phyloP scores from a whole-genome alignment of 2,329 filamentous ascomycete genomes.

The Penicillium sp. region DNA sequence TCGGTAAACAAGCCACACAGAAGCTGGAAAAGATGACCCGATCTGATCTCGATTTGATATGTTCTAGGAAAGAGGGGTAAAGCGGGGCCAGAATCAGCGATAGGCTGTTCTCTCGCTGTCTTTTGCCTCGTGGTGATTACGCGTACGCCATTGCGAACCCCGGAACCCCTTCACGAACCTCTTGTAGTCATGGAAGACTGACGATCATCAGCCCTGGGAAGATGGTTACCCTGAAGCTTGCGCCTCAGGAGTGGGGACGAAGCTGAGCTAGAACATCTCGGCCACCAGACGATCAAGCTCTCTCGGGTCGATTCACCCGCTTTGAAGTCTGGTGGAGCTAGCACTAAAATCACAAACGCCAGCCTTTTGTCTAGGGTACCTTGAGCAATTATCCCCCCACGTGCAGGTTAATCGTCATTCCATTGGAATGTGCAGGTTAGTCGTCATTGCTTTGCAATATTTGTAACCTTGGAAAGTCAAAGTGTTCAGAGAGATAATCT shows the following conservation, averaged over 20 bases:
- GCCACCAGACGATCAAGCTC: not conserved
- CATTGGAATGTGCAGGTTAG: no score
- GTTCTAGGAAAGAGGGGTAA: slow-evolving; percentile 1
- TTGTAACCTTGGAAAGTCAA: not conserved
- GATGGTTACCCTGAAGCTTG: not conserved
- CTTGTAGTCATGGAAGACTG: not conserved
- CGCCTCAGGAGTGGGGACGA: not conserved
- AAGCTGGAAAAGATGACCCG: not conserved
- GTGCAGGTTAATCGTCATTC: not conserved
- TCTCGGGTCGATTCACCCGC: not conserved
- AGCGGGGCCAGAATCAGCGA: slow-evolving; percentile 1
- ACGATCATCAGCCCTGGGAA: not conserved
- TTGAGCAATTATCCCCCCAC: not conserved
- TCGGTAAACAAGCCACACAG: not conserved
- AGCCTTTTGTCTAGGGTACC: not conserved
- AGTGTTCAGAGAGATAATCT: not conserved
- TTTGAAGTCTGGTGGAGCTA: not conserved
- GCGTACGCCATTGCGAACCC: not conserved
- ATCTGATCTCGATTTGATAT: slow-evolving; percentile 6
- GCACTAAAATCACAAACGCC: not conserved
- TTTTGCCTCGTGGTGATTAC: not conserved
- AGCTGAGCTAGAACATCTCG: not conserved
- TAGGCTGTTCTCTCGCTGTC: not conserved
- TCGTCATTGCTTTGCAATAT: not conserved
- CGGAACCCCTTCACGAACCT: not conserved